Base-by-base conservation (phyloP, 371 early-diverging fungal genomes). In the Smittium culicis region DNA sequence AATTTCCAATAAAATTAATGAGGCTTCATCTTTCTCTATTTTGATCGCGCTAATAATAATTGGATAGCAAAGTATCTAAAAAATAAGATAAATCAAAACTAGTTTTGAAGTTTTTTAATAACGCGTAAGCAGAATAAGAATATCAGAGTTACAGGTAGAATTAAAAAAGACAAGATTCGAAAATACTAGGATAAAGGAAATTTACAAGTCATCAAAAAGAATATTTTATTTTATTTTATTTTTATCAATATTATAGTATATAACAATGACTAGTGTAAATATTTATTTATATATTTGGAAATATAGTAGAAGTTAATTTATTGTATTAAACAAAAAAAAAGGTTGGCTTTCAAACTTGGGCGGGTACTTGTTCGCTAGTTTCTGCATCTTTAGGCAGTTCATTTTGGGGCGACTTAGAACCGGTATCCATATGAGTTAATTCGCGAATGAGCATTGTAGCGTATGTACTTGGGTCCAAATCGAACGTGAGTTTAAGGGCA, bases 381-480 rank as follows among this genome's bases (percentile, higher is more conserved):
- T 45, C 45, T 20, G 20, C 45, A 45, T 45, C 45, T 14, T 8
- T n/a, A n/a, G n/a, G n/a, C n/a, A n/a, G n/a, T n/a, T n/a, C 45
- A 45, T 57, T 57, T 14, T 5, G 27, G 27, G 24, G n/a, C 3
- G n/a, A 16, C 8, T 25, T 64, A 35, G 65, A 1, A 35, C n/a
- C 82, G 1, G 94, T 93, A 34, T 89, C 90, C 35, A 81, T 75
- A 68, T 88, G 87, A 76, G 90, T 86, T 25, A 96, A 78, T 77
- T 99, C 99, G 33, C 98, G 83, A 61, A 99, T 75, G 27, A 91
- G 90, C 95, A 97, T 94, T 0, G 99, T 99, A 8, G 99, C 99
- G 76, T 99, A 99, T 65, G 88, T 85, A 54, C 93, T 90, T 0
- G 91, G 75, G 17, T 77, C 79, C 63, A 99, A 79, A 1, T 85